phyloP scores from a whole-genome alignment of 1,284 basidiomycete species.

The Golubevia sp. region DNA sequence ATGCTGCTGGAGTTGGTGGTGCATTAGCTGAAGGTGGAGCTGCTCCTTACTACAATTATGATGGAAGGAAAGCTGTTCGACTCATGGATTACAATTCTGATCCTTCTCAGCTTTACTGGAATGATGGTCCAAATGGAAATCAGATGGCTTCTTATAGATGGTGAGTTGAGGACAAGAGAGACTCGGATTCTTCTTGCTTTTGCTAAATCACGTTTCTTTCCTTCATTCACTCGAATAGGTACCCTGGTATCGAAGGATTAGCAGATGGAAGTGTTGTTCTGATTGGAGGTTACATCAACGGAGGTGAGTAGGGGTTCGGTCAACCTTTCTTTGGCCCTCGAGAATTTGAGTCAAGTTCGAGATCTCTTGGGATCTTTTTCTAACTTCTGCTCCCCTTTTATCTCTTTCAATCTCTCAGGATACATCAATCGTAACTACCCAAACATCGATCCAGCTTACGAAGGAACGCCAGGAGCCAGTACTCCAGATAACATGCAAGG shows the following conservation, averaged over 20 bases:
- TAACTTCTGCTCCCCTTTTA: too few relatives aligned
- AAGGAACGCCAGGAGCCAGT: slow-evolving; percentile 9
- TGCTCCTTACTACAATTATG: slow-evolving; percentile 40
- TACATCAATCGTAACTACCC: slow-evolving; percentile 61
- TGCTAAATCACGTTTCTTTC: neutral
- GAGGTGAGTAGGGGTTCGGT: slow-evolving; percentile 13
- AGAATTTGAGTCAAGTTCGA: too few relatives aligned
- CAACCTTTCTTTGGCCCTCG: neutral
- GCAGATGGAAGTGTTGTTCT: slow-evolving; percentile 51
- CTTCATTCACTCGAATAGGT: slow-evolving; percentile 17
- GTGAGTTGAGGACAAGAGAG: too few relatives aligned
- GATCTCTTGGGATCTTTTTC: too few relatives aligned
- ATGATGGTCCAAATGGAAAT: neutral
- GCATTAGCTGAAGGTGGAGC: neutral
- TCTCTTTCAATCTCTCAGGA: too few relatives aligned
- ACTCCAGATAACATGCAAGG: slow-evolving; percentile 4
- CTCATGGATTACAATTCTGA: slow-evolving; percentile 22
- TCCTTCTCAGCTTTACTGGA: neutral
- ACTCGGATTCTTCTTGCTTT: too few relatives aligned
- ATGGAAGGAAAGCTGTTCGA: slow-evolving; percentile 48
- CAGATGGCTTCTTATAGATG: neutral
- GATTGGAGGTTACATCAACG: slow-evolving; percentile 47
- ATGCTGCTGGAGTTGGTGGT: slow-evolving; percentile 51
- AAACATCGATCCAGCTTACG: slow-evolving; percentile 37
- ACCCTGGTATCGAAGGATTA: slow-evolving; percentile 54